Evolutionary conservation across 768 basidiomycete species (phyloP).

Genomic region (Pisolithus orientalis): DNA sequence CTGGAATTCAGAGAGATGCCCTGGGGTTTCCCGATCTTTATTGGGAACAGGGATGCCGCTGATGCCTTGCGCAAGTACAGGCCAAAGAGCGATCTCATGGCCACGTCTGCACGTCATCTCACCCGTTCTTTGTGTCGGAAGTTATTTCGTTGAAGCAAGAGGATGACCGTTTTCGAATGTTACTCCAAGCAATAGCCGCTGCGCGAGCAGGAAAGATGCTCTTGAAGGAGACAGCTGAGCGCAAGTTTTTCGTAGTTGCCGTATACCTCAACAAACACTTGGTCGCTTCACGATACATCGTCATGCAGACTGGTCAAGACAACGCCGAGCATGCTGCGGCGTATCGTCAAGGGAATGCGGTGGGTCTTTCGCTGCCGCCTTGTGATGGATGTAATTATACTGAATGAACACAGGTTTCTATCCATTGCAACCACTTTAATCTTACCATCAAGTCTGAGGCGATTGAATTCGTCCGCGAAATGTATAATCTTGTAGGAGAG

Average conservation of each 20-base stretch:
- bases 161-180: constrained; percentile 4
- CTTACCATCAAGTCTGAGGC: background rate
- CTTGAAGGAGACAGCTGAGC: background rate
- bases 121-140: too few species aligned
- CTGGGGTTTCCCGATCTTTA: constrained; percentile 10
- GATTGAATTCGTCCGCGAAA: too few species aligned
- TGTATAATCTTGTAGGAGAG: too few species aligned
- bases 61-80: background rate
- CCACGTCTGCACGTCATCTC: too few species aligned
- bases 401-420: constrained; percentile 1
- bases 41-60: background rate
- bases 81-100: background rate
- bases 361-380: constrained; percentile 1
- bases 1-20: constrained; percentile 2
- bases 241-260: too few species aligned
- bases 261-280: too few species aligned
- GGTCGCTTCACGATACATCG: too few species aligned
- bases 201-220: background rate
- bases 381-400: constrained; percentile 7
- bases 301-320: too few species aligned
- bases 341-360: too few species aligned
- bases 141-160: too few species aligned
- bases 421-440: background rate
- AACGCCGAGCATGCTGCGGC: too few species aligned
- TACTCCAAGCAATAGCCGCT: constrained; percentile 7